Base-by-base conservation (phyloP, 1,284 basidiomycete genomes). In the Trichosporon sp. region DNA sequence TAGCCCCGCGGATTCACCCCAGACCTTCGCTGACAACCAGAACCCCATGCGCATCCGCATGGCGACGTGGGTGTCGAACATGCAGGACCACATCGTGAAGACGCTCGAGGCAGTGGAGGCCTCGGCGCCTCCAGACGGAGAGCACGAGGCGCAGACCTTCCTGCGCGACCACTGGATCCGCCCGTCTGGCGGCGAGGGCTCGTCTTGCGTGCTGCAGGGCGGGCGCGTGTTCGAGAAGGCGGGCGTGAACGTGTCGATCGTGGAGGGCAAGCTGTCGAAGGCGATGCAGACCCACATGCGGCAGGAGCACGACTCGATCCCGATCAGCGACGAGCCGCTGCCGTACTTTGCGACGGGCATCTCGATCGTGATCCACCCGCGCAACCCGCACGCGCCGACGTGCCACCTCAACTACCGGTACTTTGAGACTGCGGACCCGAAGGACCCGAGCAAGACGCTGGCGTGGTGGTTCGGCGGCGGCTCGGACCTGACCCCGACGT, bases 381-480 rank as follows among this genome's bases (percentile, higher is more conserved):
- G 89, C 71, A 97, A 95, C 84, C 97, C 97, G 0, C 88, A 92
- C 75, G 89, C 90, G 15, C 92, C 93, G 1, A 97, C 95, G n/a
- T 90, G 92, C 7, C 96, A 99, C 83, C 89, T 93, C 74, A 99
- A 99, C 84, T 98, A 96, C 79, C 91, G 97, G 67, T 99, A 98
- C 85, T 99, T 99, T 81, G 97, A 98, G 84, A 87, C 94, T 74
- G 89, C 88, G 15, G 88, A 91, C 73, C 84, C 85, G 44, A 83
- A 65, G 80, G 85, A 66, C 70, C 74, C 73, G n/a, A 63, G 76
- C 64, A 86, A 88, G 75, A 83, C 92, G 13, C 83, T 94, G 44
- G 91, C 94, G 9, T 99, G 95, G 95, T 99, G 97, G 97, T 99
- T 98, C 78, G 96, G 96, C 58, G 96, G 96, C 42, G 96, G 96